Conservation (phyloP, 371 early-diverging fungal genomes). For the Mortierella sp. region DNA sequence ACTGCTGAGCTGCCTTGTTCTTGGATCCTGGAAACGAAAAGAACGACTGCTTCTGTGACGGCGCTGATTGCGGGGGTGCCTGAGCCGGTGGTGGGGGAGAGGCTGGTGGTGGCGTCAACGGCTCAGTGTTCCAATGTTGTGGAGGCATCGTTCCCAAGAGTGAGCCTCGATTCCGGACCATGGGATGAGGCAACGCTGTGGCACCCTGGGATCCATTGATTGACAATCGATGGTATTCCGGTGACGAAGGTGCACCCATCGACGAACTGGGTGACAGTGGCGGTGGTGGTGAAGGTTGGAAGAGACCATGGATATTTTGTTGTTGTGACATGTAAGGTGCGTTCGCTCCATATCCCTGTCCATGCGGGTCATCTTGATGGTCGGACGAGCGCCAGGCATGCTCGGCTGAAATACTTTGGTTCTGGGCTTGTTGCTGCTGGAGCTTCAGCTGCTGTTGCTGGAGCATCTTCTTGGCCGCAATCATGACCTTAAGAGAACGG, state of each 20-base stretch:
- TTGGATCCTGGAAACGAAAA: constrained; percentile 50
- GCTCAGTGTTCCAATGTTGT: constrained; percentile 53
- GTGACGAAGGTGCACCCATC: constrained; percentile 12
- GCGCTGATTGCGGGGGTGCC: constrained; percentile 18
- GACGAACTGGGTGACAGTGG: constrained; percentile 33
- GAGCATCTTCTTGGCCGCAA: constrained; percentile 68
- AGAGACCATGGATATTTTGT: constrained; percentile 42
- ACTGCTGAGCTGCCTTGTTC: constrained; percentile 32
- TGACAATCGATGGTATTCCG: constrained; percentile 36
- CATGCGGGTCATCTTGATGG: constrained; percentile 9
- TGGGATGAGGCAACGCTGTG: constrained; percentile 47
- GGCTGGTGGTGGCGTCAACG: constrained; percentile 49
- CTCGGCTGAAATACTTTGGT: constrained; percentile 48
- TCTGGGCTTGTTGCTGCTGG: constrained; percentile 54
- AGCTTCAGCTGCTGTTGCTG: constrained; percentile 65
- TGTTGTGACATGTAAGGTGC: constrained; percentile 48
- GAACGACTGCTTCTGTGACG: constrained; percentile 34
- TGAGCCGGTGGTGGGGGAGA: constrained; percentile 44
- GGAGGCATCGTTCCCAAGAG: constrained; percentile 32
- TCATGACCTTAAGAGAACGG: constrained; percentile 73
- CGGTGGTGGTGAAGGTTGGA: constrained; percentile 52
- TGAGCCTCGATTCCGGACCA: constrained; percentile 48
- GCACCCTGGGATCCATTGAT: constrained; percentile 33
- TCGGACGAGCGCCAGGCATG: constrained; percentile 54
- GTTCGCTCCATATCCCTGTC: constrained; percentile 11